Base-by-base conservation (phyloP, 139 green algal species). In the Haematococcus sp. region DNA sequence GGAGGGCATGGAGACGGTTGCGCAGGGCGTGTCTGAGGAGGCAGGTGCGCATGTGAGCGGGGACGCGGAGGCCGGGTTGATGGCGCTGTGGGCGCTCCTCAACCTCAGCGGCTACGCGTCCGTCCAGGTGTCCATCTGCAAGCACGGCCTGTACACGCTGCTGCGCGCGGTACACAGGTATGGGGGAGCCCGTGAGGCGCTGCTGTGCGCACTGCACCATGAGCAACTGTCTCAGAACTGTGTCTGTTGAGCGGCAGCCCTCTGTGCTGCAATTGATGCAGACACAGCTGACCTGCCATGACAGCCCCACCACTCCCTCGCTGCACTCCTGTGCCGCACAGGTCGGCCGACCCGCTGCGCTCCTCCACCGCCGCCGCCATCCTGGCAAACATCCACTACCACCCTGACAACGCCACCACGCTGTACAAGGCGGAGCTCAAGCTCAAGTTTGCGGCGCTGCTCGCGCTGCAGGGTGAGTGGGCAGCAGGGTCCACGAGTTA, bases 341-440 rank as follows among this genome's bases (percentile, higher is more conserved):
- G 66, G 22, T 66, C 65, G 16, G 60, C 55, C 2, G 79, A 85
- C 75, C 79, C 74, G 4, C 35, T 58, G 17, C 74, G 79, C 61
- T 61, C 44, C 44, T 75, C 73, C 46, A 73, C 79, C 17, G 70
- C 74, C 1, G 70, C 74, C 22, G 74, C 79, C 32, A 56, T 81
- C 25, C 79, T 85, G 16, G 59, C 64, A 70, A 85, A 85, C 79
- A 85, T 85, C 59, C 79, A 81, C 65, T 85, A 68, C 71, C 70
- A 85, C 67, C 79, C 79, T 0, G 64, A 64, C 35, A 85, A 85
- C 40, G 79, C 74, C 23, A 85, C 79, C 40, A 61, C 59, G 28
- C 74, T 81, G 58, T 85, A 85, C 79, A 78, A 77, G 65, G 79
- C 79, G 0, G 79, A 85, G 79, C 65, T 85, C 22, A 79, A 78